Evolutionary conservation across 2,329 filamentous ascomycete genomes (phyloP).

Genomic region (Apiospora hydei): DNA sequence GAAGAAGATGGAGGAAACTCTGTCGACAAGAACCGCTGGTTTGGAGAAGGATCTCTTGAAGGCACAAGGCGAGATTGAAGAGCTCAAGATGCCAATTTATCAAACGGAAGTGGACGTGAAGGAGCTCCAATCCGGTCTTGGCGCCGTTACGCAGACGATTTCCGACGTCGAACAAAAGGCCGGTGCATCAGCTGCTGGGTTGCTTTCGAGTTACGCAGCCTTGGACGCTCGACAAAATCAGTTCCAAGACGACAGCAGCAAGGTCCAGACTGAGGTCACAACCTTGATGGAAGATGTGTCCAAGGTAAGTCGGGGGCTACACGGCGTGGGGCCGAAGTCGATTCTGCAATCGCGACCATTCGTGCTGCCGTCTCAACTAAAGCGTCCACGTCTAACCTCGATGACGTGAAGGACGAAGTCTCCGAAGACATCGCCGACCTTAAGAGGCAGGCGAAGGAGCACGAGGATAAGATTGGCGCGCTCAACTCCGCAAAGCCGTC

Average conservation of each 20-base stretch:
- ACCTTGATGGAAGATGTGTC: neutral
- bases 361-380: neutral
- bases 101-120: neutral
- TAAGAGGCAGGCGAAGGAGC: neutral
- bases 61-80: neutral
- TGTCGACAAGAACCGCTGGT: neutral
- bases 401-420: neutral
- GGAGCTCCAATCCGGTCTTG: neutral
- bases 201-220: neutral
- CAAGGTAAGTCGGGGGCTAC: neutral
- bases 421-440: neutral
- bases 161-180: neutral
- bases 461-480: neutral
- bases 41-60: conserved; percentile 6
- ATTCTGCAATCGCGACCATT: neutral
- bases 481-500: neutral
- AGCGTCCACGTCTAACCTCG: neutral
- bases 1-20: neutral
- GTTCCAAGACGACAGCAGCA: neutral
- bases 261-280: neutral
- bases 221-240: neutral
- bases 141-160: neutral
- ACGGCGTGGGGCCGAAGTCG: neutral
- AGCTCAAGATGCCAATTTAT: neutral
- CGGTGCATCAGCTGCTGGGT: neutral